Base-by-base conservation (phyloP, 2,329 filamentous ascomycete genomes). In the Aspergillus persii region DNA sequence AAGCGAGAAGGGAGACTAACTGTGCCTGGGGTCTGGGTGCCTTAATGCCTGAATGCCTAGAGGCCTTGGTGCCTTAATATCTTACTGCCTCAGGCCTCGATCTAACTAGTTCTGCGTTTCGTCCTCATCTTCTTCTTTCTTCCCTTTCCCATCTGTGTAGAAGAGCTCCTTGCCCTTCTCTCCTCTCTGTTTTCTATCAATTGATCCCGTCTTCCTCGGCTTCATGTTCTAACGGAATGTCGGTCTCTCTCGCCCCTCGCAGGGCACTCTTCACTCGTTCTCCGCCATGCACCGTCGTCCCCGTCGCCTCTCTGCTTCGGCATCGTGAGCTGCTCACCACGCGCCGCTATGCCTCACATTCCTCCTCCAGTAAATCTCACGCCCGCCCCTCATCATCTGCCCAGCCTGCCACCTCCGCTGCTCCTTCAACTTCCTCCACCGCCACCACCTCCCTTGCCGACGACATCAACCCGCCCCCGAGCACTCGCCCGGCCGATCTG, bases 401-500 rank as follows among this genome's bases (percentile, higher is more conserved):
- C 3, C 57, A 67, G 36, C 61, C 61, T 41, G 50, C 48, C 31
- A 26, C 61, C 36, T 53, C 50, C 50, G 41, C 60, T 49, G 54
- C 61, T 60, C 54, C 63, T 47, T 63, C 66, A 36, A 57, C 60
- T 49, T 49, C 65, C 27, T 59, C 65, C 9, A 63, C 63, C n/a
- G 59, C 66, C 41, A 60, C 67, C 4, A 63, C 60, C 31, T 53
- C 62, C 27, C 51, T 63, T 11, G 36, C 63, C 50, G 33, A 73
- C 55, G 65, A 71, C 56, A 70, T 92, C 66, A 96, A 96, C 77
- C 89, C 90, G 0, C 90, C 92, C 0, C 69, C 78, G 8, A 85
- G 86, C 50, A 95, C 91, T 0, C 87, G 89, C 26, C 90, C 93
- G 0, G 86, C 91, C 0, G 81, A 84, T 0, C 82, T 96, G 62